These are phyloP conservation scores for Backusella tuberculispora DNA, from an alignment of 192 early-diverging fungal species.

Conservation along the genomic window DNA sequence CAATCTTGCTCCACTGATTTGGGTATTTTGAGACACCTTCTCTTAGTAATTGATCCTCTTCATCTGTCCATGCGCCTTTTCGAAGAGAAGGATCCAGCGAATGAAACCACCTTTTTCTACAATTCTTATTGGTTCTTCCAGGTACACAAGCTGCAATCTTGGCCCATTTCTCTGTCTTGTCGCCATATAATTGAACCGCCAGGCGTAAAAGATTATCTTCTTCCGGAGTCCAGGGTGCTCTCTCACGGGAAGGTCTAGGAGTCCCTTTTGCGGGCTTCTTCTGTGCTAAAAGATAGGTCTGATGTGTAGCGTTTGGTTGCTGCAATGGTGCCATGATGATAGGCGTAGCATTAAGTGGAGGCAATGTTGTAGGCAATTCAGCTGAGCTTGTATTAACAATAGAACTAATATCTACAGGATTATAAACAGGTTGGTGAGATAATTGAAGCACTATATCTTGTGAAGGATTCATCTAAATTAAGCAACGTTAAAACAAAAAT, in stretches of 20 bases:
- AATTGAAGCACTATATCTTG: constrained; percentile 15
- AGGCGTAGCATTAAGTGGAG: constrained; percentile 20
- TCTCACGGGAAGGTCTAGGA: constrained; percentile 25
- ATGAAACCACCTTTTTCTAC: constrained; percentile 83
- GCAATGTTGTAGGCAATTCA: constrained; percentile 24
- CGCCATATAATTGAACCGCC: constrained; percentile 75
- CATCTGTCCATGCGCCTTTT: constrained; percentile 80
- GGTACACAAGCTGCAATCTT: constrained; percentile 78
- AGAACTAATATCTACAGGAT: constrained; percentile 34
- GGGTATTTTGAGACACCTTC: constrained; percentile 70
- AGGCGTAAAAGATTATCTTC: constrained; percentile 75
- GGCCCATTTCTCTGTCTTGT: constrained; percentile 79
- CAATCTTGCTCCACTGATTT: constrained; percentile 85
- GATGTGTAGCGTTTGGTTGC: constrained; percentile 18
- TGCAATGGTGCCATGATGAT: constrained; percentile 25
- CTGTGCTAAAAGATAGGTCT: constrained; percentile 17
- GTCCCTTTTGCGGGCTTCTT: constrained; percentile 3
- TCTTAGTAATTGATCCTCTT: constrained; percentile 76
- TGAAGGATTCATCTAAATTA: not conserved
- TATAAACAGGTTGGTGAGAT: constrained; percentile 16
- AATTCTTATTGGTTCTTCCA: constrained; percentile 80
- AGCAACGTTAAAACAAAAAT: not conserved
- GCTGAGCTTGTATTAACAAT: constrained; percentile 24
- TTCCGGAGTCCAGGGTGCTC: constrained; percentile 70
- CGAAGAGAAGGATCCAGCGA: constrained; percentile 75